phyloP scores from a whole-genome alignment of 2,329 filamentous ascomycete genomes.

The Penicillium sp. region DNA sequence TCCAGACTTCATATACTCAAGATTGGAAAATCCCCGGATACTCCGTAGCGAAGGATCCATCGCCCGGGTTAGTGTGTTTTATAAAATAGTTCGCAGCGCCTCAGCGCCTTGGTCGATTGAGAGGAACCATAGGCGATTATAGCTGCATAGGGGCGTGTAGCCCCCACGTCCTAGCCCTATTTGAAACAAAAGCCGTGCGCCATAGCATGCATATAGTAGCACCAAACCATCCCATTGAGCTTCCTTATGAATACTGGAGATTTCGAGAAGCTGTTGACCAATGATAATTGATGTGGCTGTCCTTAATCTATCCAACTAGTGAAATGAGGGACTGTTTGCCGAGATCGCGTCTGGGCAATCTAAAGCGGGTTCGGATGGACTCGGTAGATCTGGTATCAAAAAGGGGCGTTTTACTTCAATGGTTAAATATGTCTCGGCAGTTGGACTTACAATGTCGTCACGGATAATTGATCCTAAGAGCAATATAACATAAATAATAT shows the following conservation, averaged over 20 bases:
- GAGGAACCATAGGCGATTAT: not conserved
- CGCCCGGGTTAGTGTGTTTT: not conserved
- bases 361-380: not conserved
- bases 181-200: not conserved
- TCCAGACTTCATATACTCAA: not conserved
- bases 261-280: not conserved
- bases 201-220: not conserved
- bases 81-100: not conserved
- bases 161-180: not conserved
- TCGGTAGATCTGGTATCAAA: not conserved
- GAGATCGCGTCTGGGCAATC: not conserved
- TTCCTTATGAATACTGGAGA: not conserved
- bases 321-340: not conserved
- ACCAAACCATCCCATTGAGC: not conserved
- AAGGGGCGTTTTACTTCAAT: not conserved
- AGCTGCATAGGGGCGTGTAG: not conserved
- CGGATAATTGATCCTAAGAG: not conserved
- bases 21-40: not conserved
- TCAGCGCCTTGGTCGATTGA: not conserved
- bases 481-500: too few relatives aligned
- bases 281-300: not conserved
- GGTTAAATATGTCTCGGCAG: too few relatives aligned
- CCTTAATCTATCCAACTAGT: not conserved
- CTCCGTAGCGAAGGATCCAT: not conserved
- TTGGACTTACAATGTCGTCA: not conserved